Base-by-base conservation (phyloP, 2,329 filamentous ascomycete species). In the Ceratocystis harringtonii region DNA sequence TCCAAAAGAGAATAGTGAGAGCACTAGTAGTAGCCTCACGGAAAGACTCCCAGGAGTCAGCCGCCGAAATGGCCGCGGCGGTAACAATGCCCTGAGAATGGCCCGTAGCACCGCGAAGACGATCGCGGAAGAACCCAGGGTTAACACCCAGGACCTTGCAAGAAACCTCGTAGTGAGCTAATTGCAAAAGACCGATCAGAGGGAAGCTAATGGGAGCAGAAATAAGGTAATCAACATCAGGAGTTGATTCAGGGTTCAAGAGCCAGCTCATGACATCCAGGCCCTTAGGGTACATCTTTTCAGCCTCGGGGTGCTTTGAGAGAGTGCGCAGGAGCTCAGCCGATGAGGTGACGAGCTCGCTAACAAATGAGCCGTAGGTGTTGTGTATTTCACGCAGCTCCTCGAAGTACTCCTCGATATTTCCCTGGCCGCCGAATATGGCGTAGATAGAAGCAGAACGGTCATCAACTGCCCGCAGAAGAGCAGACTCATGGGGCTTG, bases 321-420 rank as follows among this genome's bases (percentile, higher is more conserved):
- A 99, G 81, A 30, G 80, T 86, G 74, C 92, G 90, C n/a, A 99
- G 83, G 65, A 95, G 85, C 72, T 95, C 88, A 15, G 94, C 92
- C 6, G 91, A 87, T 28, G 85, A 83, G 32, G 82, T 81, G 72
- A 99, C 83, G 69, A 97, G 85, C 69, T 95, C 90, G 70, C 90
- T 88, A 4, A 96, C 85, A 70, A 99, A 95, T 32, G 88, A 88
- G 12, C 89, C 87, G 77, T 99, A 99, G 67, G 92, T 96, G 71
- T 81, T 85, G 79, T 92, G 92, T 67, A 97, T 84, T 75, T 95
- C 88, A 66, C 94, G 86, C 68, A 99, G 83, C 79, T 99, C 94
- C 70, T 99, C 92, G 72, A 99, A 99, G 78, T 99, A 99, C 78
- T 99, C 95, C 77, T 99, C 92, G 69, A 99, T 97, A 76, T 99